These are phyloP conservation scores for Galeopsis tetrahit DNA, from an alignment of 257 asterid species.

Conservation along the genomic window DNA sequence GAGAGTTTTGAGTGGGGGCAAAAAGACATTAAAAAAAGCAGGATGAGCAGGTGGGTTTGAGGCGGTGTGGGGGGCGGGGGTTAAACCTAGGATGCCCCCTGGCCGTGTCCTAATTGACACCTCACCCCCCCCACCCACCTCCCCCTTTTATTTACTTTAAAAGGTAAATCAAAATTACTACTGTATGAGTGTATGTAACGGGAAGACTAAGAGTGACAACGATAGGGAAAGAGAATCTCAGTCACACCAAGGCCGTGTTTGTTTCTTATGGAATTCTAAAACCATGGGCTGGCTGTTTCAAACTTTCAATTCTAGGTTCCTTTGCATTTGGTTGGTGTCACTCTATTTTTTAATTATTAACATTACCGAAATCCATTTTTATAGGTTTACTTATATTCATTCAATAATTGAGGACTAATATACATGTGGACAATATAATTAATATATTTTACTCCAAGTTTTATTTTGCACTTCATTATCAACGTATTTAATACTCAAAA, in stretches of 20 bases:
- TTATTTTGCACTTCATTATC: background rate
- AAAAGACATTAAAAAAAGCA: too few relatives aligned
- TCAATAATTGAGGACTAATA: background rate
- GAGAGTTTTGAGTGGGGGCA: too few relatives aligned
- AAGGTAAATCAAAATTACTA: background rate
- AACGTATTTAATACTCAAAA: background rate
- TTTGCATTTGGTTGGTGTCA: background rate
- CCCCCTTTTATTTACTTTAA: background rate
- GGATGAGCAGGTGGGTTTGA: background rate
- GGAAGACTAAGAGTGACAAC: background rate
- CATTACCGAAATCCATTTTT: background rate
- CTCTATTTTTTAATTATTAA: background rate
- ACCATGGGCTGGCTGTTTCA: too few relatives aligned
- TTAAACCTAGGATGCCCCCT: slow-evolving; percentile 6
- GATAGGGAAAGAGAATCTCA: slow-evolving; percentile 1
- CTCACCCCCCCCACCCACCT: background rate
- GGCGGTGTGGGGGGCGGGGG: background rate
- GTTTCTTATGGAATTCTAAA: background rate
- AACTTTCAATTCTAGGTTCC: too few relatives aligned
- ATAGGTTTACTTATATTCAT: too few relatives aligned
- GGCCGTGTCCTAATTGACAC: slow-evolving; percentile 34
- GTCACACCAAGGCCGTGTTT: slow-evolving; percentile 27
- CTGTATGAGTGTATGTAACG: background rate
- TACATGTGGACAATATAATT: background rate
- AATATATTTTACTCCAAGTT: too few relatives aligned